These are phyloP conservation scores for Prinsepia uniflora DNA, from an alignment of 306 rosid genomes.

Conservation along the genomic window DNA sequence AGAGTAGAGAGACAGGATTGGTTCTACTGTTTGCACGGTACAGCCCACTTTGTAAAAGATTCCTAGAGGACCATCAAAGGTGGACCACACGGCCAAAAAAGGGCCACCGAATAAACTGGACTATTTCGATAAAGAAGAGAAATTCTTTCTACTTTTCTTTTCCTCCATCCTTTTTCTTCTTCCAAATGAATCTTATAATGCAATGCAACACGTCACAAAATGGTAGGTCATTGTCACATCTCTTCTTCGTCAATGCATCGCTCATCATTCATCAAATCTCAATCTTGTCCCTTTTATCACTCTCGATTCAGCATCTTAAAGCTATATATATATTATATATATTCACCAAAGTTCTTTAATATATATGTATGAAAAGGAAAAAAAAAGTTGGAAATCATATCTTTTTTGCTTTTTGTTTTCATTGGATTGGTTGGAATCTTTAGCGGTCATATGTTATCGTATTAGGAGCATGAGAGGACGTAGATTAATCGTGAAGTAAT, in stretches of 20 bases:
- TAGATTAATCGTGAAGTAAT: no score
- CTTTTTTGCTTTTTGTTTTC: neutral
- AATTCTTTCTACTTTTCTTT: constrained; percentile 21
- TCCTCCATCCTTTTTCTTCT: constrained; percentile 21
- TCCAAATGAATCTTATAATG: no score
- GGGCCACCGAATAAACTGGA: constrained; percentile 25
- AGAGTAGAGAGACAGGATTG: no score
- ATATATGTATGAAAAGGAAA: neutral
- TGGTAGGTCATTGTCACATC: neutral
- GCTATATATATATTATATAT: neutral
- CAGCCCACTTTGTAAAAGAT: constrained; percentile 18
- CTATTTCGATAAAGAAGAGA: neutral
- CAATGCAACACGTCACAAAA: neutral
- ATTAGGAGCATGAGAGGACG: no score
- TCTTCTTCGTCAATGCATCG: neutral
- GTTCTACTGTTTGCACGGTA: no score
- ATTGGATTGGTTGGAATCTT: neutral
- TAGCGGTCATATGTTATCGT: neutral
- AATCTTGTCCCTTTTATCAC: neutral
- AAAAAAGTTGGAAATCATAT: neutral
- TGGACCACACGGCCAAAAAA: constrained; percentile 15
- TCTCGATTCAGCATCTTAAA: neutral
- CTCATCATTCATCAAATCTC: constrained; percentile 8
- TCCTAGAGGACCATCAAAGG: constrained; percentile 26
- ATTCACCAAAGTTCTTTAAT: neutral